A percentile compares a stretch with the other conserved stretches of the same genome.
Conservation (phyloP, 768 basidiomycete species). For the Lactifluus rugatus region DNA sequence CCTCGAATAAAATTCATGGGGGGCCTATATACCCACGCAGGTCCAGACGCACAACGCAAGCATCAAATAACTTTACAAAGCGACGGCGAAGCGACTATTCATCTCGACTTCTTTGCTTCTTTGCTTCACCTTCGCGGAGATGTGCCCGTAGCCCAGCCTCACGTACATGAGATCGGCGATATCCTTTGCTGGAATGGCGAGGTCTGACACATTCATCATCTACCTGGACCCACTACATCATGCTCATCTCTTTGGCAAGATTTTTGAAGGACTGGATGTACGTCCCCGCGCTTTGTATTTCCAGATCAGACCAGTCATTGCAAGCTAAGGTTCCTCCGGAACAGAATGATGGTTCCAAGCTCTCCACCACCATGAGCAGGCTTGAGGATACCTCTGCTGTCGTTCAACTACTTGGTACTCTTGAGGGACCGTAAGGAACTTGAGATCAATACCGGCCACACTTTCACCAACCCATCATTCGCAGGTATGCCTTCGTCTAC, state of each 20-base stretch:
- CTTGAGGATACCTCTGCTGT: conserved; percentile 33
- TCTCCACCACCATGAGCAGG: conserved; percentile 30
- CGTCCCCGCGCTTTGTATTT: conserved; percentile 15
- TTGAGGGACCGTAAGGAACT: conserved; percentile 74
- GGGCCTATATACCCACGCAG: conserved; percentile 28
- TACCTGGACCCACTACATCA: background rate
- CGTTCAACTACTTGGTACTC: conserved; percentile 38
- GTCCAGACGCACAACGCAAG: conserved; percentile 52
- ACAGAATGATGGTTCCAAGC: conserved; percentile 66
- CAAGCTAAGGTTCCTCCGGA: conserved; percentile 38
- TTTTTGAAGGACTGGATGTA: conserved; percentile 78
- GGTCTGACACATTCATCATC: conserved; percentile 29
- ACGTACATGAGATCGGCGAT: conserved; percentile 39
- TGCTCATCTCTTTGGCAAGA: conserved; percentile 25
- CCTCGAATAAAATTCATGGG: background rate
- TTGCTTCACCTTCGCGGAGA: conserved; percentile 66
- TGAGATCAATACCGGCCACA: background rate
- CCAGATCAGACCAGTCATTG: background rate
- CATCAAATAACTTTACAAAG: conserved; percentile 21
- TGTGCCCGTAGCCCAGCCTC: conserved; percentile 55
- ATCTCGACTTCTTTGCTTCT: conserved; percentile 57
- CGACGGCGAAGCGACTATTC: conserved; percentile 12
- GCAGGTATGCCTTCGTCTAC: conserved; percentile 72
- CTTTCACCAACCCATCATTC: conserved; percentile 2
- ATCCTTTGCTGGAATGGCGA: conserved; percentile 85